A percentile compares a stretch with the other conserved stretches of the same genome.
Conservation (phyloP, 768 basidiomycete species). For the Leccinum ochraceum region DNA sequence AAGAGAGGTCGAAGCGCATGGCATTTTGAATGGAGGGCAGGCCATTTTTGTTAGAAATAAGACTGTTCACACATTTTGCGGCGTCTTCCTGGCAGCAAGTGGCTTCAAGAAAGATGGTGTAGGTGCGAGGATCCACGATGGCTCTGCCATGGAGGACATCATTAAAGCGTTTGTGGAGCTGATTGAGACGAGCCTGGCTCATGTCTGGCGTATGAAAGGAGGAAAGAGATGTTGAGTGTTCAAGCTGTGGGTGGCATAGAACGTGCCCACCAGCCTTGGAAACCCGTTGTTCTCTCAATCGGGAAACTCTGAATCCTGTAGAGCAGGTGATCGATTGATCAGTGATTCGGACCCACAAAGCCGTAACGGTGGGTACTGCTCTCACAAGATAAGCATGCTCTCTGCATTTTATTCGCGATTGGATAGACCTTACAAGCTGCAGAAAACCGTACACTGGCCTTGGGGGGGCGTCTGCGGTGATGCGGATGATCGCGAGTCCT, state of each 20-base stretch:
- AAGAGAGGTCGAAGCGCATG: conserved; percentile 42
- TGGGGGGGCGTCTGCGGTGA: background rate
- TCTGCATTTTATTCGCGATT: background rate
- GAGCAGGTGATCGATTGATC: too few relatives aligned
- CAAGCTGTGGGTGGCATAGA: background rate
- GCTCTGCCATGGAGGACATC: conserved; percentile 34
- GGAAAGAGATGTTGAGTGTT: background rate
- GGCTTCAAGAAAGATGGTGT: conserved; percentile 48
- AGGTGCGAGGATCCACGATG: conserved; percentile 22
- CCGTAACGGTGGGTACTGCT: too few relatives aligned
- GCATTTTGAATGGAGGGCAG: conserved; percentile 41
- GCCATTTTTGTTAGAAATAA: conserved; percentile 40
- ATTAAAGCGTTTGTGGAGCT: conserved; percentile 39
- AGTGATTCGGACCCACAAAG: background rate
- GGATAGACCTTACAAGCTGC: background rate
- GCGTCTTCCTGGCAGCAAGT: conserved; percentile 43
- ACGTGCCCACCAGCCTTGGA: background rate
- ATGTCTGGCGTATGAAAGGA: conserved; percentile 3
- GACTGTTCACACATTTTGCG: conserved; percentile 37
- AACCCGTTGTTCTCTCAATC: background rate
- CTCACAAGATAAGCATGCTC: background rate
- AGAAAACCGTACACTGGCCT: background rate
- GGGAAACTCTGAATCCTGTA: background rate
- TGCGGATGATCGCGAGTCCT: background rate
- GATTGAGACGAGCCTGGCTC: conserved; percentile 19